Evolutionary conservation across 2,329 filamentous ascomycete species (phyloP), one percentile per base, ranked within the genome.

Genomic region (Epichloe festucae): DNA sequence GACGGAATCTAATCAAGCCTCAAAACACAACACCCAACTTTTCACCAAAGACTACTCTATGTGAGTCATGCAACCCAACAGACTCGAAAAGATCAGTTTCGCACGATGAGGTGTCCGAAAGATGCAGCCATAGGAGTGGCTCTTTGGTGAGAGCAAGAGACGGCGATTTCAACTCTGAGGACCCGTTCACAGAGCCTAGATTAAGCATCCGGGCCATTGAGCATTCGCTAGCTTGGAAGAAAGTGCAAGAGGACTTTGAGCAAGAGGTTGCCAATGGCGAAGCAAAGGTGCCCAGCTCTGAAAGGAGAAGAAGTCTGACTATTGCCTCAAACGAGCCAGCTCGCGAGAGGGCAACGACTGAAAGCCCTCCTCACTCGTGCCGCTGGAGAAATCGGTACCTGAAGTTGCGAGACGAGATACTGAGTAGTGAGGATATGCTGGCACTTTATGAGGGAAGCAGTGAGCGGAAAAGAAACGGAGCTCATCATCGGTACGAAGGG

Each of bases 311-410:
- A 36, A 44, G 27, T 19, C 10, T n/a, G 7, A 35, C 11, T 21
- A n/a, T 27, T 23, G 31, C 21, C 10, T 39, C 46, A 5, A 17
- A 39, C 19, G 7, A 48, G 17, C 36, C 46, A 17, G n/a, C 42
- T 8, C n/a, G 42, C 15, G 43, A 21, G 19, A 36, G 17, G 52
- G 36, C 34, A 40, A 40, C 41, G 10, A 27, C 46, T 53, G 36
- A 44, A 53, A 49, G 23, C 42, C 40, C 45, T 51, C 40, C 45
- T 51, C 72, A 74, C 53, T 59, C 65, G 8, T 74, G 72, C 55
- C 59, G 59, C 44, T 75, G 65, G 73, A 69, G 67, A 53, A 64
- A 69, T 5, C 65, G 63, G 6, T 74, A 73, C 53, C 57, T 69
- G 52, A 62, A 65, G 17, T 57, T 75, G 51, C 67, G 65, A 38